These are phyloP conservation scores for Draba incana DNA, from an alignment of 345 rosid genomes.

Conservation along the genomic window DNA sequence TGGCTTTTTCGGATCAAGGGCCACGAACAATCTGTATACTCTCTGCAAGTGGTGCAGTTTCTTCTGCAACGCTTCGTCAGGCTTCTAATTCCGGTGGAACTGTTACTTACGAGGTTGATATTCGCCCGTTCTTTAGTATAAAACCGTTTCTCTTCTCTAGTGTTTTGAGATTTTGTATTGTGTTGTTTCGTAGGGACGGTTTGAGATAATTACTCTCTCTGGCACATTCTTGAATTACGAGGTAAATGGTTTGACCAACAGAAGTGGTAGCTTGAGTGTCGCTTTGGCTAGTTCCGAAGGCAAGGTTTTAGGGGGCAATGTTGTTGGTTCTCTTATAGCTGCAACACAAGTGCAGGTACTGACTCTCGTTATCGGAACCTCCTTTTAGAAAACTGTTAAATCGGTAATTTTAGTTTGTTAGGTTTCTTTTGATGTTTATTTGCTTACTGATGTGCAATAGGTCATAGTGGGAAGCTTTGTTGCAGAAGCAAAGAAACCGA, in stretches of 20 bases:
- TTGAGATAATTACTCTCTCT: slow-evolving; percentile 77
- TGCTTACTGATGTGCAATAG: slow-evolving; percentile 42
- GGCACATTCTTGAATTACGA: slow-evolving; percentile 71
- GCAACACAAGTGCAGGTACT: slow-evolving; percentile 86
- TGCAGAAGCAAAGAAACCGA: slow-evolving; percentile 60
- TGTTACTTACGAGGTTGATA: slow-evolving; percentile 70
- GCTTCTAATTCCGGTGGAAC: slow-evolving; percentile 60
- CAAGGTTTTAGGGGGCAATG: slow-evolving; percentile 78
- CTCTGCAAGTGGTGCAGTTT: slow-evolving; percentile 85
- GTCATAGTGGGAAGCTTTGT: slow-evolving; percentile 90
- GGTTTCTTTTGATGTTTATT: slow-evolving; percentile 12
- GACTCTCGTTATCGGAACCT: too few species aligned
- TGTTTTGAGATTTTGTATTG: slow-evolving; percentile 25
- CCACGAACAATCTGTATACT: slow-evolving; percentile 82
- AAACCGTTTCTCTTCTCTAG: slow-evolving; percentile 3
- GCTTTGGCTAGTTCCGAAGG: slow-evolving; percentile 81
- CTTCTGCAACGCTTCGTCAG: slow-evolving; percentile 69
- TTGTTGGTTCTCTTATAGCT: slow-evolving; percentile 73
- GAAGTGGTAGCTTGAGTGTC: slow-evolving; percentile 63
- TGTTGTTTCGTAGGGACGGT: slow-evolving; percentile 62
- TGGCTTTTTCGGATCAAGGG: slow-evolving; percentile 78
- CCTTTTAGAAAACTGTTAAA: too few species aligned
- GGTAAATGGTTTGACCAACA: slow-evolving; percentile 48
- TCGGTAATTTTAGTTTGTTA: too few species aligned
- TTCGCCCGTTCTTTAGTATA: not conserved